phyloP scores from a whole-genome alignment of 1,284 basidiomycete genomes.

The Ceratobasidium sp. region DNA sequence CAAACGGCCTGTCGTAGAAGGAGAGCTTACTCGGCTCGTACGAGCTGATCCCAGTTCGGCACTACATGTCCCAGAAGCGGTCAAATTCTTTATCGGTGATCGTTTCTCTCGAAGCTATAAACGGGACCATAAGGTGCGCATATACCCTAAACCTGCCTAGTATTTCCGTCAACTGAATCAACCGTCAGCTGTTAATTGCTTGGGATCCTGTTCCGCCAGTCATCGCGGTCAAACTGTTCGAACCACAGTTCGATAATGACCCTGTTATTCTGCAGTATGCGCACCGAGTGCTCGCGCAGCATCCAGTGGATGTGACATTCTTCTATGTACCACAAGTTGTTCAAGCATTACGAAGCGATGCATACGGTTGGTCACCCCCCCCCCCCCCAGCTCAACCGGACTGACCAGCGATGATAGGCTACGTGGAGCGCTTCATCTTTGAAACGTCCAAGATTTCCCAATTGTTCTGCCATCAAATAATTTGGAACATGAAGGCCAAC shows the following conservation, averaged over 20 bases:
- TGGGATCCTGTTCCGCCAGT: constrained; percentile 94
- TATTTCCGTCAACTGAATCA: constrained; percentile 48
- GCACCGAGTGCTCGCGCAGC: constrained; percentile 93
- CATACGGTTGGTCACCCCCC: constrained; percentile 68
- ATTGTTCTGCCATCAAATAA: constrained; percentile 98
- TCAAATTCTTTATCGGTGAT: constrained; percentile 84
- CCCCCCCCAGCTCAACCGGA: neutral
- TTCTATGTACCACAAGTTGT: constrained; percentile 99
- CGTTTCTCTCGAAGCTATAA: constrained; percentile 61
- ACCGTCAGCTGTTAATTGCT: constrained; percentile 77
- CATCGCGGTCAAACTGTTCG: constrained; percentile 87
- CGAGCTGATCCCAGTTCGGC: constrained; percentile 78
- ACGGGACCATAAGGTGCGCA: constrained; percentile 77
- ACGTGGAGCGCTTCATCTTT: constrained; percentile 95
- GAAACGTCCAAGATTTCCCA: constrained; percentile 98
- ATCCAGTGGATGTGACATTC: constrained; percentile 95
- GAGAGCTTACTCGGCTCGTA: constrained; percentile 82
- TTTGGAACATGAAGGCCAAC: constrained; percentile 99
- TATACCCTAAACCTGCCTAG: neutral
- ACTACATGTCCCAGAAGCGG: constrained; percentile 80
- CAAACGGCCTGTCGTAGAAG: constrained; percentile 69
- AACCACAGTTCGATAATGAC: constrained; percentile 83
- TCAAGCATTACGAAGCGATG: constrained; percentile 91
- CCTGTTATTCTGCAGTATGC: constrained; percentile 95
- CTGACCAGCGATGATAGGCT: constrained; percentile 62